phyloP scores from a whole-genome alignment of 108 stramenopile genomes.

The Nitzschia sp. region DNA sequence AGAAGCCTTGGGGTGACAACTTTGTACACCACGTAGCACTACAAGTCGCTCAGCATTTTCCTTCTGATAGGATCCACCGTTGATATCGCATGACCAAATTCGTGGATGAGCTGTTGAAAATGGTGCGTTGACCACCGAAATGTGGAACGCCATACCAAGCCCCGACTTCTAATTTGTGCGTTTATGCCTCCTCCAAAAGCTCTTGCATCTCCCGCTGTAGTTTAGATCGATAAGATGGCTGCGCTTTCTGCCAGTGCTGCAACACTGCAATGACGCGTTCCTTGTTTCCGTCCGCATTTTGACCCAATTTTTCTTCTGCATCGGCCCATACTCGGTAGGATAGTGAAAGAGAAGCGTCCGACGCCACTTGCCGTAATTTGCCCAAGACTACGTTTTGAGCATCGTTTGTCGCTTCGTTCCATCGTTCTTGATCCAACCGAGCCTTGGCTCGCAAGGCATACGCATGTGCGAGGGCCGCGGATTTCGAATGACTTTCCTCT shows the following conservation, averaged over 20 bases:
- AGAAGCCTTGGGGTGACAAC: no score
- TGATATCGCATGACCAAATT: no score
- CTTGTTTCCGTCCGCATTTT: background rate
- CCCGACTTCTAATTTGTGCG: no score
- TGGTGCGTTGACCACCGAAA: no score
- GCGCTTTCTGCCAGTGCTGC: slow-evolving; percentile 21
- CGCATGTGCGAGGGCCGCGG: slow-evolving; percentile 36
- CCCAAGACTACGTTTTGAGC: slow-evolving; percentile 19
- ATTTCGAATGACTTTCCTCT: background rate
- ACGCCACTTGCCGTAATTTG: slow-evolving; percentile 6
- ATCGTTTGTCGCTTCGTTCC: slow-evolving; percentile 2
- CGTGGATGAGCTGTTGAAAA: no score
- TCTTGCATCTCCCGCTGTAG: slow-evolving; percentile 27
- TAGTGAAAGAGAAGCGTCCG: slow-evolving; percentile 8
- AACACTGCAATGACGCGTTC: slow-evolving; percentile 18
- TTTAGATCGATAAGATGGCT: slow-evolving; percentile 24
- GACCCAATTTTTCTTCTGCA: slow-evolving; percentile 16
- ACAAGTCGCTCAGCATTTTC: no score
- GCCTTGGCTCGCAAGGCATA: slow-evolving; percentile 24
- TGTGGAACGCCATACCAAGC: no score
- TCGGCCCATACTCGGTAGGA: slow-evolving; percentile 37
- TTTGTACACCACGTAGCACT: no score
- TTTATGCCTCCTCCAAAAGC: background rate
- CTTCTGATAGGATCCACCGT: no score
- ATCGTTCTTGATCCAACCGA: background rate